These are phyloP conservation scores for Syzygium grande DNA, from an alignment of 345 rosid genomes.

Conservation along the genomic window DNA sequence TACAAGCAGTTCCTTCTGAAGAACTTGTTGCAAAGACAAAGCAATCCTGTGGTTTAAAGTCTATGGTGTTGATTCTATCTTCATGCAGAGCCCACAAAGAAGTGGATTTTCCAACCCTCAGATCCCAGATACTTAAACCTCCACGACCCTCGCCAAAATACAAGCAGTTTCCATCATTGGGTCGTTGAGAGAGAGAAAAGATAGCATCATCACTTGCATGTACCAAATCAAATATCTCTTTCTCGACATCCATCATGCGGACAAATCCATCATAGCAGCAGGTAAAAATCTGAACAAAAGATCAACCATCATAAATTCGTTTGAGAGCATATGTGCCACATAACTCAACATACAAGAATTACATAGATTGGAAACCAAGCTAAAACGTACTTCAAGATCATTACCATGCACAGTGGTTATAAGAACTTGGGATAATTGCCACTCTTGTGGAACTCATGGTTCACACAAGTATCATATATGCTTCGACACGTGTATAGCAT, in stretches of 20 bases:
- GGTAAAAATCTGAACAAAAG: slow-evolving; percentile 41
- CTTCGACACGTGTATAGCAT: not conserved
- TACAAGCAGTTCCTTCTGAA: slow-evolving; percentile 60
- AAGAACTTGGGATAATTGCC: not conserved
- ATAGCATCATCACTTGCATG: slow-evolving; percentile 39
- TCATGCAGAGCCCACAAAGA: slow-evolving; percentile 53
- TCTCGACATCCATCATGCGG: slow-evolving; percentile 73
- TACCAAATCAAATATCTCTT: slow-evolving; percentile 56
- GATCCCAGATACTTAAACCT: slow-evolving; percentile 49
- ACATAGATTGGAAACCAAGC: not conserved
- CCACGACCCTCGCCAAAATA: slow-evolving; percentile 61
- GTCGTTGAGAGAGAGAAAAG: slow-evolving; percentile 51
- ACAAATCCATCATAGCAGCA: slow-evolving; percentile 69
- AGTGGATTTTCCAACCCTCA: slow-evolving; percentile 39
- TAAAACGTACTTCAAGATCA: not conserved
- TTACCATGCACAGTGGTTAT: not conserved
- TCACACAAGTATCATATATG: not conserved
- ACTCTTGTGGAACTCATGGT: not conserved
- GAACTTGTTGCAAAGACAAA: slow-evolving; percentile 76
- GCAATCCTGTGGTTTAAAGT: slow-evolving; percentile 53
- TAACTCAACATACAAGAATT: not conserved
- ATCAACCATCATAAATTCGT: not conserved
- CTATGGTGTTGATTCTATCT: slow-evolving; percentile 64
- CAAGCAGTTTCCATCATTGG: slow-evolving; percentile 36
- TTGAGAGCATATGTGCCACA: not conserved